These are phyloP conservation scores for Paecilomyces niveus DNA, from an alignment of 2,329 filamentous ascomycete species.

Conservation along the genomic window DNA sequence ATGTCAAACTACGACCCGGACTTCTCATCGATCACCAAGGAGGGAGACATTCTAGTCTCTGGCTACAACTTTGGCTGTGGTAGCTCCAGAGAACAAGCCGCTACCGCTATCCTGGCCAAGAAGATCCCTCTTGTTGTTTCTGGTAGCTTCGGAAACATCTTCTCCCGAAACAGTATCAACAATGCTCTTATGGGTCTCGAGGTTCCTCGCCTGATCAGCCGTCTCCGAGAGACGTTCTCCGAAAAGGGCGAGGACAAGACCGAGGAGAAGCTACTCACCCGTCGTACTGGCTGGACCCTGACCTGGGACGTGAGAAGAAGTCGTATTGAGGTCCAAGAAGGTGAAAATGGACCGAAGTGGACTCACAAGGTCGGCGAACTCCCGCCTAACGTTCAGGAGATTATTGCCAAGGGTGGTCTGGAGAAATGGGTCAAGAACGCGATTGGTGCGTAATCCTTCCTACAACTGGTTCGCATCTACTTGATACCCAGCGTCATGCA, in stretches of 20 bases:
- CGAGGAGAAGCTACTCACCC: slow-evolving; percentile 52
- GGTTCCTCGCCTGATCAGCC: slow-evolving; percentile 26
- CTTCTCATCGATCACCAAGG: slow-evolving; percentile 58
- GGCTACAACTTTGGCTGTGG: slow-evolving; percentile 90
- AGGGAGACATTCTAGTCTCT: slow-evolving; percentile 71
- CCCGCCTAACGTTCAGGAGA: slow-evolving; percentile 79
- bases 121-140: slow-evolving; percentile 72
- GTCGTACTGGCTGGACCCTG: slow-evolving; percentile 75
- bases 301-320: slow-evolving; percentile 72
- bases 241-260: slow-evolving; percentile 24
- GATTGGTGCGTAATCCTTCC: slow-evolving; percentile 36
- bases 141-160: slow-evolving; percentile 79
- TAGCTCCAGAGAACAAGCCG: slow-evolving; percentile 74
- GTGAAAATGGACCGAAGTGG: slow-evolving; percentile 61
- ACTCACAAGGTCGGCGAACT: slow-evolving; percentile 75
- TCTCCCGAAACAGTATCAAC: slow-evolving; percentile 52
- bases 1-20: slow-evolving; percentile 87
- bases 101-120: slow-evolving; percentile 77
- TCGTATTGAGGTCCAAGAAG: slow-evolving; percentile 64
- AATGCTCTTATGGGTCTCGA: slow-evolving; percentile 33
- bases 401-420: slow-evolving; percentile 68
- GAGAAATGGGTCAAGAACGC: slow-evolving; percentile 76
- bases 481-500: neutral
- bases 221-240: slow-evolving; percentile 27
- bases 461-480: neutral